Conservation (phyloP, 2,329 filamentous ascomycete species). For the Cryphonectria japonica region DNA sequence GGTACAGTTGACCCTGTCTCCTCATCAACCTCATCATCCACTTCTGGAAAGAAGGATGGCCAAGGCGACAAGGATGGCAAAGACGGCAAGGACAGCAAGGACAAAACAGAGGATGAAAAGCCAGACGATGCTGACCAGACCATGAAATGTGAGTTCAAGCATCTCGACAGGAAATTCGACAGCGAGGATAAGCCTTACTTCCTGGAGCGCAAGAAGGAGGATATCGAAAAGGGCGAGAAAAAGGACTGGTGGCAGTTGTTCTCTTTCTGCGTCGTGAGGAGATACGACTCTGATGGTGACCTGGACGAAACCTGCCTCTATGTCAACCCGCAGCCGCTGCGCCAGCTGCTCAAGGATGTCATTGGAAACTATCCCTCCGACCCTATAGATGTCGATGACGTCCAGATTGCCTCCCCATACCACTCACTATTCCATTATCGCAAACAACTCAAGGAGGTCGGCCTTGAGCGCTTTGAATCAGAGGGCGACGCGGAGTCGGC, state of each 20-base stretch:
- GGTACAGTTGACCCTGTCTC: slow-evolving; percentile 2
- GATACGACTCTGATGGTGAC: slow-evolving; percentile 28
- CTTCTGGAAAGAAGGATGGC: background rate
- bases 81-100: slow-evolving; percentile 19
- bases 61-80: slow-evolving; percentile 11
- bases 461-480: slow-evolving; percentile 28
- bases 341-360: slow-evolving; percentile 33
- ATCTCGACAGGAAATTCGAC: slow-evolving; percentile 40
- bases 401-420: slow-evolving; percentile 34
- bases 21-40: slow-evolving; percentile 6
- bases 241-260: slow-evolving; percentile 39
- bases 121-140: slow-evolving; percentile 32
- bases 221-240: slow-evolving; percentile 35
- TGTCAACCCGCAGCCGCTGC: slow-evolving; percentile 25
- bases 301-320: slow-evolving; percentile 25
- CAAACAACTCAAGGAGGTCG: slow-evolving; percentile 33
- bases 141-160: slow-evolving; percentile 38
- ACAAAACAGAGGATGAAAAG: slow-evolving; percentile 17
- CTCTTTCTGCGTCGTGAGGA: slow-evolving; percentile 34
- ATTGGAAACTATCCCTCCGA: slow-evolving; percentile 36
- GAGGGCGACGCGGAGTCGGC: slow-evolving; percentile 34
- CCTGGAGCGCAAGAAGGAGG: slow-evolving; percentile 38
- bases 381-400: slow-evolving; percentile 33
- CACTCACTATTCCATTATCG: slow-evolving; percentile 37
- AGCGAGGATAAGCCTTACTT: slow-evolving; percentile 36